Evolutionary conservation across 176 grass and related monocot genomes (phyloP).

Genomic region (Oropetium thomaeum): DNA sequence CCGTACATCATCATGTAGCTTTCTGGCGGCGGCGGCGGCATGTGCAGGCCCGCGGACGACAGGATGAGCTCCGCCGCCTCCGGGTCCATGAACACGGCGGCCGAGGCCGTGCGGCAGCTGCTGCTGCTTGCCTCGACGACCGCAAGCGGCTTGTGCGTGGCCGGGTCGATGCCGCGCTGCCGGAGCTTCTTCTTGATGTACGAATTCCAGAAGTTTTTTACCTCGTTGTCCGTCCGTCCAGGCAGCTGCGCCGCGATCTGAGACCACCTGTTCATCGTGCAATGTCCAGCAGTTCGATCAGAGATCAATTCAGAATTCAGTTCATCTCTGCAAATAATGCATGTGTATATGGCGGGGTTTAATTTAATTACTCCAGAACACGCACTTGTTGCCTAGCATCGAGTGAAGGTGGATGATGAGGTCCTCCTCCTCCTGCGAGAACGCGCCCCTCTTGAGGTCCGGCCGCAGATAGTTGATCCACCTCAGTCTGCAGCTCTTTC

Average conservation of each 20-base stretch:
- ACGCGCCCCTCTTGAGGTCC: conserved; percentile 76
- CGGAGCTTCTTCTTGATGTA: conserved; percentile 80
- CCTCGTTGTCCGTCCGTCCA: conserved; percentile 91
- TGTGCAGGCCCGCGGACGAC: not conserved
- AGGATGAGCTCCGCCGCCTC: conserved; percentile 52
- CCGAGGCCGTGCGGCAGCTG: not conserved
- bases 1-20: conserved; percentile 33
- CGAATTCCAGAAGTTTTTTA: conserved; percentile 99
- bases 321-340: not conserved
- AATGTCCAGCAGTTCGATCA: not conserved
- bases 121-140: not conserved
- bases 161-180: conserved; percentile 71
- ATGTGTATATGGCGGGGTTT: no score
- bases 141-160: conserved; percentile 55
- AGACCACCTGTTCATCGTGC: conserved; percentile 53
- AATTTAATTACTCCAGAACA: no score
- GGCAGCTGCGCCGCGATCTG: conserved; percentile 75
- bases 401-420: conserved; percentile 71
- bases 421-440: conserved; percentile 78
- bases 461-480: conserved; percentile 81
- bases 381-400: conserved; percentile 75
- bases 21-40: conserved; percentile 21
- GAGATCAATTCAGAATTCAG: not conserved
- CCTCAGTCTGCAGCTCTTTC: conserved; percentile 74
- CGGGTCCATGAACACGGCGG: conserved; percentile 45